phyloP scores from a whole-genome alignment of 1,284 basidiomycete species.

The Leccinum pachyderme region DNA sequence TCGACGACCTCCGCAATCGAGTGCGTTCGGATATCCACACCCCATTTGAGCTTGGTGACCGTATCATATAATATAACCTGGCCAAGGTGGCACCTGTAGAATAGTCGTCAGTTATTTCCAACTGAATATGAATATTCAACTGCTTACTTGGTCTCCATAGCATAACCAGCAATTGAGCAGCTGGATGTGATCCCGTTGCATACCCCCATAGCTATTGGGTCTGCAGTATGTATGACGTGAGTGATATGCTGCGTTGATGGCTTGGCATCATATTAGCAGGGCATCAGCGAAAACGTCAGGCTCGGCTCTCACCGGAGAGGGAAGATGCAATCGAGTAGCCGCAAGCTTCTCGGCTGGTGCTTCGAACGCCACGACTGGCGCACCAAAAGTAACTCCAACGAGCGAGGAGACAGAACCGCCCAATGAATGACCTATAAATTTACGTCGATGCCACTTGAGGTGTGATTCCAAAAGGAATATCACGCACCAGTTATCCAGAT shows the following conservation, averaged over 20 bases:
- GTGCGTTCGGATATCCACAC: conserved; percentile 76
- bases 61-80: conserved; percentile 88
- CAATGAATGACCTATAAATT: conserved; percentile 55
- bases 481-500: conserved; percentile 69
- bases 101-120: conserved; percentile 19
- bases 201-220: conserved; percentile 65
- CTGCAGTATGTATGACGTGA: conserved; percentile 72
- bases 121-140: neutral
- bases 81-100: conserved; percentile 73
- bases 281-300: neutral
- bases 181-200: conserved; percentile 58
- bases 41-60: conserved; percentile 80
- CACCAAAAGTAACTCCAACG: conserved; percentile 80
- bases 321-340: conserved; percentile 75
- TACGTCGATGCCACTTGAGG: neutral
- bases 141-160: conserved; percentile 54
- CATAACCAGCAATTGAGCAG: conserved; percentile 62
- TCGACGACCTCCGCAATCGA: conserved; percentile 76
- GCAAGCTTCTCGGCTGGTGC: conserved; percentile 77
- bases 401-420: conserved; percentile 84
- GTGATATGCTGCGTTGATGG: conserved; percentile 61
- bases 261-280: conserved; percentile 27
- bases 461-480: neutral
- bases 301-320: conserved; percentile 46
- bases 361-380: conserved; percentile 82